Percentiles rank a stretch among this genome's conserved stretches.
phyloP scores from a whole-genome alignment of 257 asterid species.

The Craterostigma plantagineum region DNA sequence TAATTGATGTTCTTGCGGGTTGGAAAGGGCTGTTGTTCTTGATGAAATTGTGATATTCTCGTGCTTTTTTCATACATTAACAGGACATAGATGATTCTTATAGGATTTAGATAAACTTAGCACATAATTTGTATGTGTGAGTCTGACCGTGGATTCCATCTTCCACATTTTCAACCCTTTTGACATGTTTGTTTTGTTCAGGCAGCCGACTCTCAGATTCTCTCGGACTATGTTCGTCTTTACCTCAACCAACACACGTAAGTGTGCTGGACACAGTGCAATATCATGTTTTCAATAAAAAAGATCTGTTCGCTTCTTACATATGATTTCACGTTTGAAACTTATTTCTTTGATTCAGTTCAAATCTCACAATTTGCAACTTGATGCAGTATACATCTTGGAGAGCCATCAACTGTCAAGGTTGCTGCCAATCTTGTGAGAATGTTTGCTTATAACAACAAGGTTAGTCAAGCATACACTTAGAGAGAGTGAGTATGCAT shows the following conservation, averaged over 20 bases:
- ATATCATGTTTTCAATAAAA: not conserved
- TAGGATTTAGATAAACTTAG: too few relatives aligned
- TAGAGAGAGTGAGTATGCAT: too few relatives aligned
- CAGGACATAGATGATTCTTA: too few relatives aligned
- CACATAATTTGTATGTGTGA: too few relatives aligned
- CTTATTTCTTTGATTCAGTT: too few relatives aligned
- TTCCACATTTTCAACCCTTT: not conserved
- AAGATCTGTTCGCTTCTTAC: not conserved
- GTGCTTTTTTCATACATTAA: too few relatives aligned
- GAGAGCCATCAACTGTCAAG: constrained; percentile 77
- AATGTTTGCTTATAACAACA: constrained; percentile 49
- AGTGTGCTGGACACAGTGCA: constrained; percentile 8
- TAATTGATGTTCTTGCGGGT: too few relatives aligned
- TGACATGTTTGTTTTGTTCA: constrained; percentile 10
- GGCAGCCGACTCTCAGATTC: constrained; percentile 78
- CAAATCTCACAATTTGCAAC: too few relatives aligned
- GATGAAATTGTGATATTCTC: too few relatives aligned
- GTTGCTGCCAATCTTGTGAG: constrained; percentile 71
- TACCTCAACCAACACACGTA: constrained; percentile 82
- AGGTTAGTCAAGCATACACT: constrained; percentile 20
- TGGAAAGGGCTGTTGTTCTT: too few relatives aligned
- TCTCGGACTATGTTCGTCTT: constrained; percentile 68
- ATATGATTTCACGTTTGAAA: too few relatives aligned
- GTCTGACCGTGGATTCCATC: not conserved
- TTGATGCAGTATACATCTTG: constrained; percentile 59